phyloP scores from a whole-genome alignment of 768 basidiomycete genomes.

The Boletus sensibilis region DNA sequence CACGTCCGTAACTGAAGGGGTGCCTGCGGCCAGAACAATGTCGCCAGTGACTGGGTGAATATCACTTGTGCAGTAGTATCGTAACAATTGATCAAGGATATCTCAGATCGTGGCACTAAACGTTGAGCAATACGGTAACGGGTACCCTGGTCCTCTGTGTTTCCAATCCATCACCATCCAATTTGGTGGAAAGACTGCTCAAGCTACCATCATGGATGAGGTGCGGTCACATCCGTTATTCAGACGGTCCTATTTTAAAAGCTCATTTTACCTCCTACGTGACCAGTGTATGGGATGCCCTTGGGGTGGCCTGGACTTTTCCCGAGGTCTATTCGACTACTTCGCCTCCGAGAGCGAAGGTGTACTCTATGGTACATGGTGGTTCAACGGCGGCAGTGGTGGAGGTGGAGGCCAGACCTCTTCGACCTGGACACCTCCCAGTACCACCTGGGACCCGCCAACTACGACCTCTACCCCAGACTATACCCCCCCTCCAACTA shows the following conservation, averaged over 20 bases:
- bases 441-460: conserved; percentile 21
- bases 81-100: background rate
- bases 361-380: conserved; percentile 63
- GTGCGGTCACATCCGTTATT: conserved; percentile 32
- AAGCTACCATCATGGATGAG: conserved; percentile 62
- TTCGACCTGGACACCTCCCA: conserved; percentile 15
- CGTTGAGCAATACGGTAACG: conserved; percentile 51
- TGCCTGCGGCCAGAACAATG: conserved; percentile 50
- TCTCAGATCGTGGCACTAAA: conserved; percentile 56
- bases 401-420: conserved; percentile 19
- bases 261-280: background rate
- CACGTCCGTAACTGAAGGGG: conserved; percentile 39
- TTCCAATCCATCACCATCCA: conserved; percentile 59
- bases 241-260: background rate
- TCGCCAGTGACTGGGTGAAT: conserved; percentile 45
- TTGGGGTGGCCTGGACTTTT: conserved; percentile 65
- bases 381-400: conserved; percentile 42
- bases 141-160: conserved; percentile 67
- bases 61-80: background rate
- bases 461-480: conserved; percentile 23
- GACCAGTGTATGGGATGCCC: conserved; percentile 66
- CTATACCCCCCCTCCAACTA: conserved; percentile 14
- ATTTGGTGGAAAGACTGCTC: conserved; percentile 56
- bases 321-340: conserved; percentile 60
- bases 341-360: conserved; percentile 52